phyloP scores from a whole-genome alignment of 2,329 filamentous ascomycete genomes.

The Cercospora citrullina region DNA sequence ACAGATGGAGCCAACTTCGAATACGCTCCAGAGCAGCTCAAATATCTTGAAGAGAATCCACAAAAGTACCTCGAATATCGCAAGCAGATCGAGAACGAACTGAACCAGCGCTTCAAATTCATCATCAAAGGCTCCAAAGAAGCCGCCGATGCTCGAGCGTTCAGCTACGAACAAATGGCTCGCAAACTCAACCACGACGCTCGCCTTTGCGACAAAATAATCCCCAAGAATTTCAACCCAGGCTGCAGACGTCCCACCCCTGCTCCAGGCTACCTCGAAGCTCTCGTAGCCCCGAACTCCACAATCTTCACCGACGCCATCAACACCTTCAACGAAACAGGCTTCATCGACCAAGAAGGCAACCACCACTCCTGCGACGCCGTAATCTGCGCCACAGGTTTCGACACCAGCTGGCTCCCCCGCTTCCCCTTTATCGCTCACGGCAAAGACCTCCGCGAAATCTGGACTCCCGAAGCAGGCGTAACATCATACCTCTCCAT shows the following conservation, averaged over 20 bases:
- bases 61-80: slow-evolving; percentile 50
- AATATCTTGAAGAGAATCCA: slow-evolving; percentile 44
- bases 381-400: slow-evolving; percentile 43
- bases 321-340: slow-evolving; percentile 33
- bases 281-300: slow-evolving; percentile 39
- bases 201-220: slow-evolving; percentile 46
- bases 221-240: slow-evolving; percentile 48
- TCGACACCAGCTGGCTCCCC: slow-evolving; percentile 40
- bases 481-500: slow-evolving; percentile 46
- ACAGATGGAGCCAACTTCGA: slow-evolving; percentile 51
- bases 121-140: slow-evolving; percentile 53
- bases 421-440: slow-evolving; percentile 37
- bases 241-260: slow-evolving; percentile 47
- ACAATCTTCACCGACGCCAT: slow-evolving; percentile 41
- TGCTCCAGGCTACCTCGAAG: slow-evolving; percentile 47
- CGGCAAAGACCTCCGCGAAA: slow-evolving; percentile 37
- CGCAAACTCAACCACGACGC: slow-evolving; percentile 43
- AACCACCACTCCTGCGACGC: slow-evolving; percentile 38
- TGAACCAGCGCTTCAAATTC: slow-evolving; percentile 57
- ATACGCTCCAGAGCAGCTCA: slow-evolving; percentile 46
- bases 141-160: slow-evolving; percentile 46
- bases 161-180: slow-evolving; percentile 44
- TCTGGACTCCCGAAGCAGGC: slow-evolving; percentile 41
- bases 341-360: slow-evolving; percentile 39
- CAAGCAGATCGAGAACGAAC: slow-evolving; percentile 51